Percentiles rank a stretch among this genome's conserved stretches.
Evolutionary conservation across 1,284 basidiomycete species (phyloP).

Genomic region (Chondrostereum purpureum): DNA sequence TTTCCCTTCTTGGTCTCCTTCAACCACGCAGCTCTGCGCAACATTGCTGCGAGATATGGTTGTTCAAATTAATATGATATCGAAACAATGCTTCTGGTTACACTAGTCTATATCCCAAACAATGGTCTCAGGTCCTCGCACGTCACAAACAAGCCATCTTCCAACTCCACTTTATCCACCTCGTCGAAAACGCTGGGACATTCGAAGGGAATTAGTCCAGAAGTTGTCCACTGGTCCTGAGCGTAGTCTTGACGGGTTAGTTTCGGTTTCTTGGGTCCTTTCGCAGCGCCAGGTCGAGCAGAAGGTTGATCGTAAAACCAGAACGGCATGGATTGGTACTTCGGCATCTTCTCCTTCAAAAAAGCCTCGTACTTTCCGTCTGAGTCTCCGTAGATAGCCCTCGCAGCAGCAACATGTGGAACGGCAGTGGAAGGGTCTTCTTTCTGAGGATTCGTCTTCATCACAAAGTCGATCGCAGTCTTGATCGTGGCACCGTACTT

Average conservation of each 20-base stretch:
- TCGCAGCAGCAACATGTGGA: constrained; percentile 47
- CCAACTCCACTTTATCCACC: constrained; percentile 34
- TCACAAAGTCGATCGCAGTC: constrained; percentile 47
- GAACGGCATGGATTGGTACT: constrained; percentile 36
- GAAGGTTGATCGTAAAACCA: constrained; percentile 47
- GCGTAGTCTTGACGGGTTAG: constrained; percentile 7
- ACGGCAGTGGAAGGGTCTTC: constrained; percentile 40
- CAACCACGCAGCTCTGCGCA: no score
- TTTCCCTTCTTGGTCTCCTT: no score
- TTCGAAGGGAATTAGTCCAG: constrained; percentile 21
- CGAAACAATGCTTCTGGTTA: neutral
- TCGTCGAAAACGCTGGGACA: constrained; percentile 37
- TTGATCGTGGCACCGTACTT: constrained; percentile 51
- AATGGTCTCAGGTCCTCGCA: constrained; percentile 39
- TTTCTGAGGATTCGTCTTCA: constrained; percentile 35
- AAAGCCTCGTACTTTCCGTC: constrained; percentile 44
- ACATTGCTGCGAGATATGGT: no score
- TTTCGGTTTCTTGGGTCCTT: constrained; percentile 8
- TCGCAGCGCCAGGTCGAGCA: constrained; percentile 22
- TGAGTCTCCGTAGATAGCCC: constrained; percentile 52
- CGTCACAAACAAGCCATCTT: constrained; percentile 40
- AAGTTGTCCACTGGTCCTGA: neutral
- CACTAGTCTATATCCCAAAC: constrained; percentile 21
- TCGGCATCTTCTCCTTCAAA: constrained; percentile 23
- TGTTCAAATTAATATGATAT: no score